phyloP scores from a whole-genome alignment of 768 basidiomycete species.

The Boletus rubropictus region DNA sequence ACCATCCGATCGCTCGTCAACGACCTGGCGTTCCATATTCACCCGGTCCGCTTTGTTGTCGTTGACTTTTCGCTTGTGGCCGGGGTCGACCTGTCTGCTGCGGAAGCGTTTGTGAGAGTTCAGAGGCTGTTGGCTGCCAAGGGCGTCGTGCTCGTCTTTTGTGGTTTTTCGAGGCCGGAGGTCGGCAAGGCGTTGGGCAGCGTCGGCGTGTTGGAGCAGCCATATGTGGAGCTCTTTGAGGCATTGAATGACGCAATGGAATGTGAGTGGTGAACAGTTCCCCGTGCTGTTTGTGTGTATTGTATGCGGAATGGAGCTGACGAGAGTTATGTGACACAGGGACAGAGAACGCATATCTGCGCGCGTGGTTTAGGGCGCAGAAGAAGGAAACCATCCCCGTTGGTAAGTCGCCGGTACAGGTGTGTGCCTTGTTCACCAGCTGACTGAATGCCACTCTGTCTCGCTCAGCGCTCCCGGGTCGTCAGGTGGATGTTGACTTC shows the following conservation, averaged over 20 bases:
- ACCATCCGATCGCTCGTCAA: conserved; percentile 74
- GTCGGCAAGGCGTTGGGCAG: conserved; percentile 70
- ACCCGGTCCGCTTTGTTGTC: conserved; percentile 85
- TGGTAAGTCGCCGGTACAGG: conserved; percentile 34
- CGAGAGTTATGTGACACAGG: conserved; percentile 35
- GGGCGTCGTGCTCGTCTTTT: conserved; percentile 82
- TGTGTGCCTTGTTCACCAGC: not conserved
- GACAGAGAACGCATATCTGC: conserved; percentile 92
- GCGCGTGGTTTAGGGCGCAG: conserved; percentile 68
- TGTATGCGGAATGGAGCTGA: conserved; percentile 3
- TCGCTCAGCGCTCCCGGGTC: conserved; percentile 48
- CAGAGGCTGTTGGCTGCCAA: conserved; percentile 74
- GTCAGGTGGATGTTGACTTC: conserved; percentile 45
- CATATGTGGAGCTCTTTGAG: conserved; percentile 75
- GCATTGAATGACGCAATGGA: conserved; percentile 89
- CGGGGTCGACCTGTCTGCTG: conserved; percentile 91
- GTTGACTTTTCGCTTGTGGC: conserved; percentile 81
- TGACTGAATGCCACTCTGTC: not conserved
- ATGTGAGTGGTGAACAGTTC: conserved; percentile 48
- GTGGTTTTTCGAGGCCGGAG: conserved; percentile 64
- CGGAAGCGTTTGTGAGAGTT: conserved; percentile 90
- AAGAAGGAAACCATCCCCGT: conserved; percentile 46
- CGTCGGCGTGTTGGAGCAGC: conserved; percentile 74
- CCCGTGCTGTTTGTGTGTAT: conserved; percentile 1
- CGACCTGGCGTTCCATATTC: conserved; percentile 59